Evolutionary conservation across 139 green algal genomes (phyloP).

Genomic region (Chlorella vulgaris): DNA sequence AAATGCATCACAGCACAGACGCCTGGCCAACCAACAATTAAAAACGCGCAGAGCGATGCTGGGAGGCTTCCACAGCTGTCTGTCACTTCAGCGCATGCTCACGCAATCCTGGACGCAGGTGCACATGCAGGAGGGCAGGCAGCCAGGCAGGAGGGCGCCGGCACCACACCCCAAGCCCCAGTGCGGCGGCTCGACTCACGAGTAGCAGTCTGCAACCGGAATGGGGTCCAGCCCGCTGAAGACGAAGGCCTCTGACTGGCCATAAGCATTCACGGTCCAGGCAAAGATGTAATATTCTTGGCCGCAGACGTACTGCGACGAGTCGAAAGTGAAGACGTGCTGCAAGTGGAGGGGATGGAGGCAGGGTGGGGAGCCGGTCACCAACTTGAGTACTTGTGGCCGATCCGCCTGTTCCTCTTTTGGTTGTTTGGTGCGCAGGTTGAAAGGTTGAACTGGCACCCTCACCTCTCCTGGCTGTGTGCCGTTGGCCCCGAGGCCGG

Average conservation of each 20-base stretch:
- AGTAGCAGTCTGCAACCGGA: neutral
- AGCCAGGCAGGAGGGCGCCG: no score
- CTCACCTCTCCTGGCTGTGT: no score
- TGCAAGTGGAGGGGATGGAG: neutral
- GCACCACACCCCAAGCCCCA: no score
- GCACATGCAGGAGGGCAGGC: no score
- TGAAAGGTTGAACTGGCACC: no score
- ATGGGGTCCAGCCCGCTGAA: neutral
- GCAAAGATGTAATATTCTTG: neutral
- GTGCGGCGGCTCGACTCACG: neutral
- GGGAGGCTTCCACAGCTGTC: neutral
- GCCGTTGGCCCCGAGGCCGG: neutral
- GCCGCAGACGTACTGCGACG: neutral
- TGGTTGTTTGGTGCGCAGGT: no score
- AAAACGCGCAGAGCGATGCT: no score
- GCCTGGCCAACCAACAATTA: neutral
- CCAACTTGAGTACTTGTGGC: no score
- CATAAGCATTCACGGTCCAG: neutral
- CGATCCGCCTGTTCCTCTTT: no score
- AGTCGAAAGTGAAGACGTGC: neutral
- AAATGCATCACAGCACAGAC: neutral
- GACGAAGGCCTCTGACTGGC: neutral
- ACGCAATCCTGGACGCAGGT: no score
- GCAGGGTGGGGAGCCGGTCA: neutral
- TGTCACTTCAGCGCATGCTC: neutral